Conservation (phyloP, 345 rosid genomes). For the Leavenworthia alabamica region DNA sequence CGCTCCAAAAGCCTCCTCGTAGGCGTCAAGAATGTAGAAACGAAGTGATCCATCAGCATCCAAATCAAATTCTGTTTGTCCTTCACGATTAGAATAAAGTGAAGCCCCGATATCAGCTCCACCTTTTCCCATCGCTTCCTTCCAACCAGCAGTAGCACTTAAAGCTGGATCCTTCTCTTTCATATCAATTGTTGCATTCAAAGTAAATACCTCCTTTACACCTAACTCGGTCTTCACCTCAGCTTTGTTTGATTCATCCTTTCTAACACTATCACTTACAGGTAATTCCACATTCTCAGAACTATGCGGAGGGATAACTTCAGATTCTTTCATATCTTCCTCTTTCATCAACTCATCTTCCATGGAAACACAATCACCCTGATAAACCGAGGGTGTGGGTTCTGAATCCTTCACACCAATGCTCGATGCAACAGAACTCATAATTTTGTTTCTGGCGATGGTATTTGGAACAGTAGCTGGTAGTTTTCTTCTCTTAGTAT, state of each 20-base stretch:
- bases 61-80: conserved; percentile 60
- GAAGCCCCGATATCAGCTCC: conserved; percentile 20
- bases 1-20: conserved; percentile 77
- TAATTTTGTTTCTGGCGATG: conserved; percentile 22
- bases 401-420: conserved; percentile 4
- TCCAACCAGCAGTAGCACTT: conserved; percentile 88
- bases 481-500: conserved; percentile 43
- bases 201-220: conserved; percentile 33
- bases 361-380: conserved; percentile 20
- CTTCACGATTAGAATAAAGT: conserved; percentile 31
- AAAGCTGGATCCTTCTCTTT: conserved; percentile 57
- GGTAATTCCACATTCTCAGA: conserved; percentile 8
- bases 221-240: conserved; percentile 36
- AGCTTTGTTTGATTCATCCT: conserved; percentile 17
- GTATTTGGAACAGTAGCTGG: not conserved
- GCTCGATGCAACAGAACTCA: not conserved
- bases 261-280: conserved; percentile 14
- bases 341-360: conserved; percentile 26
- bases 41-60: conserved; percentile 62
- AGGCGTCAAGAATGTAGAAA: conserved; percentile 70
- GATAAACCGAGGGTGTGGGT: not conserved
- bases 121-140: conserved; percentile 46
- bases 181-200: conserved; percentile 61
- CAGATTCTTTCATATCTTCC: conserved; percentile 23
- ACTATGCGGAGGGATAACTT: not conserved